phyloP scores from a whole-genome alignment of 139 green algal genomes.

The Pleodorina starrii region DNA sequence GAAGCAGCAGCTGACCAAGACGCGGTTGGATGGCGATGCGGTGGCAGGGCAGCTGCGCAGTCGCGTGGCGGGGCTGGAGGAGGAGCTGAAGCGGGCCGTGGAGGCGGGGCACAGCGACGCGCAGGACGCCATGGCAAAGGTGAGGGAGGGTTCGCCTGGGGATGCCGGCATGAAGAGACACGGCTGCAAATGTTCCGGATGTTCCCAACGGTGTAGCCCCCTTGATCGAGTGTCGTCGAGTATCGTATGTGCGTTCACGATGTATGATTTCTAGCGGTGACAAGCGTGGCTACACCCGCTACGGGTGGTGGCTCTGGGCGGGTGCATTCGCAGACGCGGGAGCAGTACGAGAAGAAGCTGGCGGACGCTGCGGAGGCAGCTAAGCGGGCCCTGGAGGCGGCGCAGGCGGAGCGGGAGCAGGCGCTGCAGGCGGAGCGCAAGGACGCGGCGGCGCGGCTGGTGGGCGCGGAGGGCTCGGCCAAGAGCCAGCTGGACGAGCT shows the following conservation, averaged over 20 bases:
- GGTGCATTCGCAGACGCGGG: not conserved
- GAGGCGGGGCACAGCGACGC: constrained; percentile 42
- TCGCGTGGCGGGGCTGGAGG: constrained; percentile 29
- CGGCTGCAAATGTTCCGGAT: too few relatives aligned
- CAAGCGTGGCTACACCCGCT: too few relatives aligned
- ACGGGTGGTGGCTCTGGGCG: too few relatives aligned
- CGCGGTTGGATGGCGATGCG: constrained; percentile 26
- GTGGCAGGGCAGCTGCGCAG: constrained; percentile 24
- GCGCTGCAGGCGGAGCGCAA: not conserved
- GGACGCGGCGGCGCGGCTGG: constrained; percentile 45
- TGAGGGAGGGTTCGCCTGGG: too few relatives aligned
- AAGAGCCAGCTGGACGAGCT: constrained; percentile 42
- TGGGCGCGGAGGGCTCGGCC: constrained; percentile 6
- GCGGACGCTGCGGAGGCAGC: constrained; percentile 6
- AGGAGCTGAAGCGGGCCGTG: constrained; percentile 22
- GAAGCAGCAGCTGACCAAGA: constrained; percentile 31
- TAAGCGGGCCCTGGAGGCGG: constrained; percentile 39
- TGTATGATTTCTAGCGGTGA: too few relatives aligned
- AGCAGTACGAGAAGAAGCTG: constrained; percentile 21
- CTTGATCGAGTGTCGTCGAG: too few relatives aligned
- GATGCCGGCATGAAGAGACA: too few relatives aligned
- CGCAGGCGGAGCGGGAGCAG: not conserved
- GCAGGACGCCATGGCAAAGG: not conserved
- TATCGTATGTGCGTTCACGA: too few relatives aligned
- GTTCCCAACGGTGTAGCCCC: too few relatives aligned